Evolutionary conservation across 495 filamentous ascomycete genomes (phyloP), one percentile per base, ranked within the genome.

Genomic region (Bombardia bombarda): DNA sequence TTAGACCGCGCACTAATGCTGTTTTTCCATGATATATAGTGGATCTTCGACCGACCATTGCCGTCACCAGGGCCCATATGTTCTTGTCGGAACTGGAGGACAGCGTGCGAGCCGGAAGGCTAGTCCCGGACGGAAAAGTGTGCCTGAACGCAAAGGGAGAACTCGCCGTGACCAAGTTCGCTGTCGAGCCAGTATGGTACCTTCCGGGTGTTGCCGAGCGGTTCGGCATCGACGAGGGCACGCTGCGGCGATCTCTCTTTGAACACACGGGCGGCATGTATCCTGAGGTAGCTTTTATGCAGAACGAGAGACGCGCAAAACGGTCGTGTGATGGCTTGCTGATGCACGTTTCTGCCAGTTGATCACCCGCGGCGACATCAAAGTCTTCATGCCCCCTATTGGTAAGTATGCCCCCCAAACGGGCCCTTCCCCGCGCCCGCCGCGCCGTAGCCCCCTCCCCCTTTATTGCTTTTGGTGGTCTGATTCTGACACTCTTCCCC

Each of bases 141-240:
- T 90, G 93, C 47, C 63, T 98, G 30, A 92, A 93, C 54, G 72
- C 74, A 6, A 59, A 58, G 3, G 92, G 92, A 24, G 92, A 98
- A 57, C 75, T 98, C 8, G 85, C 86, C 30, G 92, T 98, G 10
- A 96, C 90, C 18, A 98, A 98, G 64, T 88, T 96, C 44, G 92
- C 92, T 7, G 89, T 94, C 23, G 92, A 96, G 66, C 92, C 92
- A 4, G 81, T 89, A 9, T 97, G 90, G 90, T 95, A 94, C 72
- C 73, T 97, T 7, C 90, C 90, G 3, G 90, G 90, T 4, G 89
- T 98, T 23, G 92, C 92, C 7, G 87, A 94, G 56, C 75, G 92
- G 53, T 98, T 98, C 58, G 89, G 89, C 2, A 93, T 96, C 45
- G 88, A 95, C 56, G 92, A 98, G 66, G 84, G 84, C 7, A 81